Evolutionary conservation across 352 stramenopile genomes (phyloP).

Genomic region (Hyaloperonospora brassicae): DNA sequence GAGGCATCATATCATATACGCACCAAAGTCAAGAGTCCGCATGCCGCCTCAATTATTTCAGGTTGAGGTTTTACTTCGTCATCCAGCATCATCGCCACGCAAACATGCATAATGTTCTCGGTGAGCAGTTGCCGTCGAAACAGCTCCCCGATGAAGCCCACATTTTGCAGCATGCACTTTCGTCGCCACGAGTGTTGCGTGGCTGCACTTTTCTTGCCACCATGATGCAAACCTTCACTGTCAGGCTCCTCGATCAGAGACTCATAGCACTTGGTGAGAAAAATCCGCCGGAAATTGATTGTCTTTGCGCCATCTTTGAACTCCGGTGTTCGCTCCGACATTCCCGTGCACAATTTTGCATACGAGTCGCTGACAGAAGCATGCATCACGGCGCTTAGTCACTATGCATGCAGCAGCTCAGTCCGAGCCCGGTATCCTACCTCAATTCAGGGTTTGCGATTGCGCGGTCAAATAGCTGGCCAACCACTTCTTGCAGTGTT

Average conservation of each 20-base stretch:
- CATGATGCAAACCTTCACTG: conserved; percentile 12
- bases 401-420: neutral
- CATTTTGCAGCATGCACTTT: conserved; percentile 71
- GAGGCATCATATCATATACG: conserved; percentile 1
- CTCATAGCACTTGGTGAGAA: conserved; percentile 77
- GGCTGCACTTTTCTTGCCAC: conserved; percentile 15
- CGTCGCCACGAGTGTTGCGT: conserved; percentile 58
- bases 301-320: conserved; percentile 83
- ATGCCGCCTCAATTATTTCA: conserved; percentile 64
- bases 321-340: conserved; percentile 61
- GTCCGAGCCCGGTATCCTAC: conserved; percentile 19
- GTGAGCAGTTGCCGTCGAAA: conserved; percentile 73
- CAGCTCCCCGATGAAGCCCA: conserved; percentile 63
- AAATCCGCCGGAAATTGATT: conserved; percentile 72
- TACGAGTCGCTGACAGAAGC: conserved; percentile 38
- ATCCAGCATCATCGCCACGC: conserved; percentile 78
- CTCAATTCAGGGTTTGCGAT: conserved; percentile 51
- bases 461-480: conserved; percentile 59
- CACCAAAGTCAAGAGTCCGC: conserved; percentile 52
- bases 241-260: conserved; percentile 68
- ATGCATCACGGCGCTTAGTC: conserved; percentile 3
- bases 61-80: conserved; percentile 53
- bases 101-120: conserved; percentile 82
- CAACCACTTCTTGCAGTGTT: conserved; percentile 64
- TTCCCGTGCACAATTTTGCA: conserved; percentile 47